Evolutionary conservation across 371 early-diverging fungal species (phyloP), one percentile per base, ranked within the genome.

Genomic region (Syncephalis plumigaleata): DNA sequence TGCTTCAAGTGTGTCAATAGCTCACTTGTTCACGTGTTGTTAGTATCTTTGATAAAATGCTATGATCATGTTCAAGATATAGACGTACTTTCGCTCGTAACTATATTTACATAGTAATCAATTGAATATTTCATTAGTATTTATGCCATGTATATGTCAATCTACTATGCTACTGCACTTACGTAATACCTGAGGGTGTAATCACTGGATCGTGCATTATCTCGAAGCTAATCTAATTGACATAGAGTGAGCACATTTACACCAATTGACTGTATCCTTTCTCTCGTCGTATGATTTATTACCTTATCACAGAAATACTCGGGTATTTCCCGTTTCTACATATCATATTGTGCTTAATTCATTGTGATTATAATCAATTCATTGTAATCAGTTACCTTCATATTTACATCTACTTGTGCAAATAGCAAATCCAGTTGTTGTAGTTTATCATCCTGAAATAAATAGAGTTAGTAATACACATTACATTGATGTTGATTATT

Each of bases 161-260:
- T 31, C 4, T 31, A n/a, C n/a, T n/a, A n/a, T n/a, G n/a, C 15
- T 18, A 40, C 8, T 16, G n/a, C 18, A 21, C 72, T 45, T 71
- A 68, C 23, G 54, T 57, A 47, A 57, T 42, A 59, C 73, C 44
- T 50, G 53, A 44, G 9, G 71, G 67, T 2, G 70, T 59, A 4
- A 71, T 54, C 18, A 73, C 73, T 1, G 73, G 73, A 58, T 71
- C 71, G 20, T 54, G 44, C 46, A 54, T 52, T 25, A 54, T 46
- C 18, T 52, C 46, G 23, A 54, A 54, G 9, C 23, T 48, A 22
- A 48, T 39, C 40, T 40, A 40, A 21, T 18, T 11, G 11, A 37
- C 16, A 8, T 40, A 16, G 5, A 8, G 16, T 21, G 4, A 21
- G 40, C n/a, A 4, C 16, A 21, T 40, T 40, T n/a, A n/a, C n/a